Conservation (phyloP, 2,329 filamentous ascomycete species). For the Talaromyces amestolkiae region DNA sequence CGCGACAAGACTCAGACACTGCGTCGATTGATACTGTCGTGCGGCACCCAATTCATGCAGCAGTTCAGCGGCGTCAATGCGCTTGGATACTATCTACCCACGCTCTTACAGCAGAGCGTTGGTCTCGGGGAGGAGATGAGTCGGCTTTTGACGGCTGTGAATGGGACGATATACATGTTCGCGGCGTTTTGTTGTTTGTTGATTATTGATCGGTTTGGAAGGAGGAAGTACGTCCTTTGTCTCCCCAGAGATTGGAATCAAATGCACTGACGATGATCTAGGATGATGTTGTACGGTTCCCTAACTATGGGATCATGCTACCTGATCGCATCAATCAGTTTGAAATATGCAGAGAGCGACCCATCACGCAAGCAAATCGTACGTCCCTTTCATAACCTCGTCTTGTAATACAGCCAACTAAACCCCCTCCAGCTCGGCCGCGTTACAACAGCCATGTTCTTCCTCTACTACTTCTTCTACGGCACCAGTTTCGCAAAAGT, state of each 20-base stretch:
- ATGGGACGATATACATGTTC: constrained; percentile 21
- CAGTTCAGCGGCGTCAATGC: not conserved
- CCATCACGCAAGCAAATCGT: constrained; percentile 18
- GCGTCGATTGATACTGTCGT: not conserved
- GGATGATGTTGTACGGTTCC: constrained; percentile 23
- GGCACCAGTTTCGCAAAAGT: constrained; percentile 21
- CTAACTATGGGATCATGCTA: constrained; percentile 21
- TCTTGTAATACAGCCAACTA: not conserved
- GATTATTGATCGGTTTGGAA: constrained; percentile 23
- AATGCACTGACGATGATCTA: not conserved
- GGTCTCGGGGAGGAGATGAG: not conserved
- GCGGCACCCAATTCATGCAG: not conserved
- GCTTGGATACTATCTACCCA: not conserved
- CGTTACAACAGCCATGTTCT: constrained; percentile 6
- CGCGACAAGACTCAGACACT: not conserved
- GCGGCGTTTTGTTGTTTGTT: constrained; percentile 20
- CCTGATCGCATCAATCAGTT: constrained; percentile 19
- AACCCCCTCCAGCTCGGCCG: not conserved
- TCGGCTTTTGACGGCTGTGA: constrained; percentile 21
- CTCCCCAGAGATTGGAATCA: too few species aligned
- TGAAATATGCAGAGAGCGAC: constrained; percentile 18
- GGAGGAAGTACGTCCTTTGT: constrained; percentile 18
- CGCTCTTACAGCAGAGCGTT: not conserved
- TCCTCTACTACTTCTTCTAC: constrained; percentile 23
- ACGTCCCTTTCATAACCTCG: not conserved